Percentiles rank a stretch among this genome's conserved stretches.
These are phyloP conservation scores for Aurantiochytrium sp. DNA, from an alignment of 108 stramenopile species.

Conservation along the genomic window DNA sequence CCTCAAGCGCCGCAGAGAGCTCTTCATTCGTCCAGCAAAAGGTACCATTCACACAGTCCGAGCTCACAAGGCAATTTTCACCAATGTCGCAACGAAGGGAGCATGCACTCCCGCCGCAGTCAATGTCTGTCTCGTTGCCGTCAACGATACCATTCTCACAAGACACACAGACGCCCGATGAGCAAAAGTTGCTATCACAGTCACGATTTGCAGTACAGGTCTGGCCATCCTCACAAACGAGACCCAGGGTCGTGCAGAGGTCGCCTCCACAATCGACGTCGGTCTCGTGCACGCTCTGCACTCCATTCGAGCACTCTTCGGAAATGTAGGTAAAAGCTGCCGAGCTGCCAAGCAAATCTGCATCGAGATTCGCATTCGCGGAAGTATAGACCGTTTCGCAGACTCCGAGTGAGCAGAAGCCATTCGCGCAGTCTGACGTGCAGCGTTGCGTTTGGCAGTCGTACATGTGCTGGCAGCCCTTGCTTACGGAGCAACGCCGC, in stretches of 20 bases:
- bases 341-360: neutral
- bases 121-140: neutral
- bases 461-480: neutral
- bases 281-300: neutral
- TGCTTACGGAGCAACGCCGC: neutral
- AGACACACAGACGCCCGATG: neutral
- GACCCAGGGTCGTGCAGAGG: neutral
- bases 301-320: neutral
- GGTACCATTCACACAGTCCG: neutral
- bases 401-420: neutral
- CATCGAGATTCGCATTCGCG: neutral
- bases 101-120: neutral
- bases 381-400: neutral
- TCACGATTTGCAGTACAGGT: neutral
- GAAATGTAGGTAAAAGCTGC: neutral
- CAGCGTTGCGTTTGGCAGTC: neutral
- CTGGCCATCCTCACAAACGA: neutral
- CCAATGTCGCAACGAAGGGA: neutral
- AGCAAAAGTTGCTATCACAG: neutral
- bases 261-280: neutral
- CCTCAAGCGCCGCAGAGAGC: neutral
- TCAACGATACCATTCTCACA: neutral
- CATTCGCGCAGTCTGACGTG: neutral
- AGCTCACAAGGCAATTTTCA: neutral
- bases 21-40: conserved; percentile 9